Percentiles rank a stretch among this genome's conserved stretches.
These are phyloP conservation scores for Cenchrus americanus DNA, from an alignment of 176 grass and related monocot species.

Conservation along the genomic window DNA sequence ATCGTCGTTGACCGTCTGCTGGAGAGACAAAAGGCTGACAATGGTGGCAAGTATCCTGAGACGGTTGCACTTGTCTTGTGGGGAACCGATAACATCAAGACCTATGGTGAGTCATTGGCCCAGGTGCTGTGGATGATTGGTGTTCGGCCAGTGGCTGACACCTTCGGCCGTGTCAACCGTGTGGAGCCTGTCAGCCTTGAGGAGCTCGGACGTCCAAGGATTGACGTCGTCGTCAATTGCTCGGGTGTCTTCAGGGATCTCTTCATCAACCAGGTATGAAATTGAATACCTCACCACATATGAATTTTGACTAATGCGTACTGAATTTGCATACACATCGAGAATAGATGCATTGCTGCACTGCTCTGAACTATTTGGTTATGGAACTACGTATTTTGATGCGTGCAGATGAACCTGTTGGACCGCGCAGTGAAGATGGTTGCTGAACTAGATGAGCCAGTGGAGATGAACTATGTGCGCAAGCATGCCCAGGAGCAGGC, in stretches of 20 bases:
- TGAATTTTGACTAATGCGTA: background rate
- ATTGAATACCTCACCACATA: background rate
- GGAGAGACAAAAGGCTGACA: slow-evolving; percentile 90
- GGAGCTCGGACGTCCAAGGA: slow-evolving; percentile 90
- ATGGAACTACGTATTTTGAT: slow-evolving; percentile 20
- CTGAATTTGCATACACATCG: background rate
- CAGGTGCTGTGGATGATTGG: slow-evolving; percentile 99
- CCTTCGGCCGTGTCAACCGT: slow-evolving; percentile 93
- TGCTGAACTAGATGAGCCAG: slow-evolving; percentile 90
- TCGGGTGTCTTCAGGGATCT: slow-evolving; percentile 98
- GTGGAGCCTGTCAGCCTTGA: slow-evolving; percentile 90
- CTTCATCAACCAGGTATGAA: slow-evolving; percentile 97
- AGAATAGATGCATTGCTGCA: slow-evolving; percentile 19
- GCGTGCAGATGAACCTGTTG: slow-evolving; percentile 92
- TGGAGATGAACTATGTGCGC: slow-evolving; percentile 89
- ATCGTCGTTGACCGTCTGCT: slow-evolving; percentile 87
- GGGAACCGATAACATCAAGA: slow-evolving; percentile 99
- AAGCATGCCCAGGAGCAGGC: slow-evolving; percentile 96
- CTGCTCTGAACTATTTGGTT: slow-evolving; percentile 25
- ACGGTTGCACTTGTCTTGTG: slow-evolving; percentile 98
- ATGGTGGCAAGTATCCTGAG: slow-evolving; percentile 87
- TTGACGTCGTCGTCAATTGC: slow-evolving; percentile 98
- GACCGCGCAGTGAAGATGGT: slow-evolving; percentile 97
- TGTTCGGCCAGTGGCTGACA: slow-evolving; percentile 74
- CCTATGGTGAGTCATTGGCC: slow-evolving; percentile 90